Base-by-base conservation (phyloP, 257 asterid genomes). In the Paraleonurus japonicus region DNA sequence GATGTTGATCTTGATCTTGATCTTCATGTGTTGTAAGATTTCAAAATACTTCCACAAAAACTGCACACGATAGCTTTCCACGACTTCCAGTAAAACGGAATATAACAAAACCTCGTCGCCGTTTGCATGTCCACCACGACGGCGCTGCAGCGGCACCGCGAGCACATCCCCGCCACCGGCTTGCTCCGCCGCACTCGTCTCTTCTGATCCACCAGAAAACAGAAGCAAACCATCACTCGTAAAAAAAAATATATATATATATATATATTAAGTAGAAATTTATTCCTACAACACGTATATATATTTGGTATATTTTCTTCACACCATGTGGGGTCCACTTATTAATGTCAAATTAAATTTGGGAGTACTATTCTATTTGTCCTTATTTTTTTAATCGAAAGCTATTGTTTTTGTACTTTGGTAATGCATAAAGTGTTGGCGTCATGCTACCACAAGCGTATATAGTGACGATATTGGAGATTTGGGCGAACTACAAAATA, bases 161-260 rank as follows among this genome's bases (percentile, higher is more conserved):
- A 86, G 26, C 98, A 92, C 74, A 76, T 76, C 22, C 92, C 96
- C 0, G 98, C 96, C 75, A 69, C 87, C 74, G 96, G 95, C 80
- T 85, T 87, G 69, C 73, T 76, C 86, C 77, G 82, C 71, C 81
- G 76, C 58, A 86, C 75, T 67, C 64, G 75, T 59, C 76, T 85
- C 81, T 78, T 88, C 79, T 88, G 94, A 50, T 90, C 96, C 72
- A 90, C 96, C 88, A 90, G 59, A 65, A 88, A 90, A 60, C 94
- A 90, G 81, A 90, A 83, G 62, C 92, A 90, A 32, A 85, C 97
- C 94, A 89, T 16, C 7, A 19, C 9, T 5, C 23, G 3, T 6
- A 6, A n/a, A n/a, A n/a, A n/a, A n/a, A n/a, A n/a, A n/a, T n/a
- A n/a, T n/a, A n/a, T n/a, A n/a, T n/a, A n/a, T n/a, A n/a, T n/a